Evolutionary conservation across 202 grass and related monocot species (phyloP).

Genomic region (Schoenoplectus tabernaemontani): DNA sequence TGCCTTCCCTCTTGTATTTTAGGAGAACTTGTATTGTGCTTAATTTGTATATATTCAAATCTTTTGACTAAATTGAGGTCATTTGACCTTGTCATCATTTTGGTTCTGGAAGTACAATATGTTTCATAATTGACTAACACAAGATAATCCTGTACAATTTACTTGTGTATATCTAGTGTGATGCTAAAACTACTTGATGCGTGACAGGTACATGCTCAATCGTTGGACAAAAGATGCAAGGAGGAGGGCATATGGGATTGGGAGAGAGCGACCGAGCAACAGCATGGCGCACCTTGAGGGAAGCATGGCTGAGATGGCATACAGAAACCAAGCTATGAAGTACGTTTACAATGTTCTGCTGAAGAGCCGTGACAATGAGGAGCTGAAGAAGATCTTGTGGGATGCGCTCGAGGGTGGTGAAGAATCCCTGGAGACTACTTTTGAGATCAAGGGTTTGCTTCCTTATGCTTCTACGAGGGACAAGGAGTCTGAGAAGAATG

Average conservation of each 20-base stretch:
- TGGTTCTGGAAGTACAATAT: neutral
- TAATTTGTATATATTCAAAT: neutral
- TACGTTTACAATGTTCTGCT: conserved; percentile 62
- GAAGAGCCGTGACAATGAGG: conserved; percentile 54
- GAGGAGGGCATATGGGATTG: conserved; percentile 45
- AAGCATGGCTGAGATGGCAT: conserved; percentile 30
- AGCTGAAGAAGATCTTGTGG: conserved; percentile 56
- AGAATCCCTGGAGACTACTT: conserved; percentile 48
- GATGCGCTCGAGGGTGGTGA: conserved; percentile 59
- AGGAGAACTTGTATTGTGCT: neutral
- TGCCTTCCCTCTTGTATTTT: neutral
- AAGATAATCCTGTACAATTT: neutral
- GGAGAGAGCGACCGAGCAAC: conserved; percentile 17
- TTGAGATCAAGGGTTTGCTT: conserved; percentile 61
- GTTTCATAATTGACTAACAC: neutral
- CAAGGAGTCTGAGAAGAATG: conserved; percentile 55
- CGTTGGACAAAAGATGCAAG: conserved; percentile 67
- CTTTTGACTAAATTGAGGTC: neutral
- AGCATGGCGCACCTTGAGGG: conserved; percentile 42
- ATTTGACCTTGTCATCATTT: neutral
- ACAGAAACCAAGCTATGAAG: conserved; percentile 51
- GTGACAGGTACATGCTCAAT: conserved; percentile 53
- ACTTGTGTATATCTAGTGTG: neutral
- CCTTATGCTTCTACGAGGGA: conserved; percentile 45
- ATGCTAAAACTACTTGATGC: neutral